These are phyloP conservation scores for Trifolium fragiferum DNA, from an alignment of 306 rosid genomes.

Conservation along the genomic window DNA sequence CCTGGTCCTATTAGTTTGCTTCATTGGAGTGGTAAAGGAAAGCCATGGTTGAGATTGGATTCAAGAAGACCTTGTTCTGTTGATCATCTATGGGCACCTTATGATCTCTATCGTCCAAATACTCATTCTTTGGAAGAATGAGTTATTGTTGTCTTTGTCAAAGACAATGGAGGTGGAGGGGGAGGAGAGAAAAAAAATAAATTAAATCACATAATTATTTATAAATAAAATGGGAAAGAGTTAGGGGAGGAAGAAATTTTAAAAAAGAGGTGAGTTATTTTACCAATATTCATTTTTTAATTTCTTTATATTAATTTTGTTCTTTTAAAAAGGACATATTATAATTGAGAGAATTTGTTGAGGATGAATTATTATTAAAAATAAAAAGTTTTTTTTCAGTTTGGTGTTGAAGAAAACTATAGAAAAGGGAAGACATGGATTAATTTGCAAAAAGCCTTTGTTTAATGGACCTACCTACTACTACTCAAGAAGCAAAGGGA, in stretches of 20 bases:
- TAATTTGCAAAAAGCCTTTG: conserved; percentile 21
- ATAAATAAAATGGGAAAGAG: background rate
- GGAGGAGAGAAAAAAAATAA: background rate
- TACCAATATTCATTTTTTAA: conserved; percentile 16
- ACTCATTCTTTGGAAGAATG: conserved; percentile 72
- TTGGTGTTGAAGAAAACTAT: conserved; percentile 38
- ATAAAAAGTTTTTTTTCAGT: conserved; percentile 26
- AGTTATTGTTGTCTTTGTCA: background rate
- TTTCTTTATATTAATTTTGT: background rate
- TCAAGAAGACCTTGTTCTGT: conserved; percentile 80
- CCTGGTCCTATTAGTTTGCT: conserved; percentile 85
- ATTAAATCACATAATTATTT: background rate
- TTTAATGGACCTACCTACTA: conserved; percentile 5
- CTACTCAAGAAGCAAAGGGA: conserved; percentile 15
- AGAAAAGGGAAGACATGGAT: conserved; percentile 19
- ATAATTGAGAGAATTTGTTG: conserved; percentile 33
- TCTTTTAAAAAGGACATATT: conserved; percentile 6
- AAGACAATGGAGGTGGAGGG: background rate
- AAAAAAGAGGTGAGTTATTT: conserved; percentile 27
- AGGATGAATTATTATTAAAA: conserved; percentile 16
- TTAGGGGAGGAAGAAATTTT: conserved; percentile 26
- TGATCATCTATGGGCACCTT: conserved; percentile 89
- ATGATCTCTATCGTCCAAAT: conserved; percentile 72
- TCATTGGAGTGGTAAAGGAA: conserved; percentile 96
- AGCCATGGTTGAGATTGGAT: conserved; percentile 92